Conservation (phyloP, 2,329 filamentous ascomycete genomes). For the Cordyceps pruinosa region DNA sequence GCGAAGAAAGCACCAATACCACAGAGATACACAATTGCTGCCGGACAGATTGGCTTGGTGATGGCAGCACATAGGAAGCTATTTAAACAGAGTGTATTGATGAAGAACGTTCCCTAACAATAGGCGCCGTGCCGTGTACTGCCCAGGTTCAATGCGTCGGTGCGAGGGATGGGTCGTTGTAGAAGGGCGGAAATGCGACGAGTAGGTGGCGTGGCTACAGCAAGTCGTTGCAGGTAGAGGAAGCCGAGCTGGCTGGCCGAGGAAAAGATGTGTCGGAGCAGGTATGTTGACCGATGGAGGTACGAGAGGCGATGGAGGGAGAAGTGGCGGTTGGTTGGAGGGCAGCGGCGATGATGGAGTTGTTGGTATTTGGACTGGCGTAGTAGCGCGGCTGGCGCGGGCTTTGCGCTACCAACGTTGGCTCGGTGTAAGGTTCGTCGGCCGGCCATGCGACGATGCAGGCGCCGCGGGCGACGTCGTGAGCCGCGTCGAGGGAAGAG, state of each 20-base stretch:
- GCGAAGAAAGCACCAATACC: constrained; percentile 3
- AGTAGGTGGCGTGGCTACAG: background rate
- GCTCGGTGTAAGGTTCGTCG: constrained; percentile 19
- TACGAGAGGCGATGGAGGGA: background rate
- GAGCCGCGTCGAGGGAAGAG: constrained; percentile 20
- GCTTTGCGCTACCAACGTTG: background rate
- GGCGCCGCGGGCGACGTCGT: constrained; percentile 19
- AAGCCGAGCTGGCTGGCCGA: background rate
- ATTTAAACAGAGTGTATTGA: background rate
- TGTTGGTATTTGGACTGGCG: background rate
- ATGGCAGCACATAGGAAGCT: background rate
- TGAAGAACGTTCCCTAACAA: background rate
- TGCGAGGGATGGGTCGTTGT: too few relatives aligned
- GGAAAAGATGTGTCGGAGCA: background rate
- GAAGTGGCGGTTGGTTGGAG: background rate
- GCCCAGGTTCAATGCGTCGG: too few relatives aligned
- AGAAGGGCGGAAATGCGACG: background rate
- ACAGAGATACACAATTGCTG: background rate
- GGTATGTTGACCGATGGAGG: background rate
- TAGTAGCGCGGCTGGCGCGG: constrained; percentile 1
- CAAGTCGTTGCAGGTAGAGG: background rate
- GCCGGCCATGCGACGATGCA: constrained; percentile 23
- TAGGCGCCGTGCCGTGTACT: background rate
- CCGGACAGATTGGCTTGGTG: constrained; percentile 8
- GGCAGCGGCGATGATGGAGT: background rate